Evolutionary conservation across 495 filamentous ascomycete species (phyloP).

Genomic region (Podospora pseudopauciseta): DNA sequence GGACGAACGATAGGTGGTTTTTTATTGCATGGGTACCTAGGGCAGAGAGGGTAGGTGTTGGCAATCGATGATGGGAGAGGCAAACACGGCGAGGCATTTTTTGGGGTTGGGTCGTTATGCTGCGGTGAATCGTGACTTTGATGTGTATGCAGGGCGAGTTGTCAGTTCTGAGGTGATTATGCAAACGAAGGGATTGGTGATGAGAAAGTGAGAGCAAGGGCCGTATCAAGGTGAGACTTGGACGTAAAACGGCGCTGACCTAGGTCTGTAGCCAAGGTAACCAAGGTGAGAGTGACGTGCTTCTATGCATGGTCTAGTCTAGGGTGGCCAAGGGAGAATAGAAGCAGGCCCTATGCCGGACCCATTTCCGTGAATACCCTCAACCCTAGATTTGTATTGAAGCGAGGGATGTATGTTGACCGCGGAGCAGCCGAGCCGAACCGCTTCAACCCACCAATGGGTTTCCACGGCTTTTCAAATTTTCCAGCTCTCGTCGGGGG

Average conservation of each 20-base stretch:
- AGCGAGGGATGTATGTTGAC: neutral
- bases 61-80: neutral
- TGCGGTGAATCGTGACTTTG: neutral
- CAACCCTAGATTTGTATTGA: neutral
- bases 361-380: neutral
- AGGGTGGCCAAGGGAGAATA: too few species aligned
- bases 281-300: neutral
- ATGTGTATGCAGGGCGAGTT: neutral
- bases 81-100: neutral
- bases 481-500: neutral
- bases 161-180: neutral
- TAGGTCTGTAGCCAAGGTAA: neutral
- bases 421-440: neutral
- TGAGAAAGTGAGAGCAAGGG: neutral
- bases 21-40: neutral
- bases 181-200: neutral
- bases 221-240: neutral
- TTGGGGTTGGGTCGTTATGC: neutral
- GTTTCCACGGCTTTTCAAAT: neutral
- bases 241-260: neutral
- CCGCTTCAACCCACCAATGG: neutral
- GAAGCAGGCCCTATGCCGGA: neutral
- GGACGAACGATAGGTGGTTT: neutral
- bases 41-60: neutral
- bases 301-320: neutral